Evolutionary conservation across 2,329 filamentous ascomycete species (phyloP).

Genomic region (Incumbomyces lentus): DNA sequence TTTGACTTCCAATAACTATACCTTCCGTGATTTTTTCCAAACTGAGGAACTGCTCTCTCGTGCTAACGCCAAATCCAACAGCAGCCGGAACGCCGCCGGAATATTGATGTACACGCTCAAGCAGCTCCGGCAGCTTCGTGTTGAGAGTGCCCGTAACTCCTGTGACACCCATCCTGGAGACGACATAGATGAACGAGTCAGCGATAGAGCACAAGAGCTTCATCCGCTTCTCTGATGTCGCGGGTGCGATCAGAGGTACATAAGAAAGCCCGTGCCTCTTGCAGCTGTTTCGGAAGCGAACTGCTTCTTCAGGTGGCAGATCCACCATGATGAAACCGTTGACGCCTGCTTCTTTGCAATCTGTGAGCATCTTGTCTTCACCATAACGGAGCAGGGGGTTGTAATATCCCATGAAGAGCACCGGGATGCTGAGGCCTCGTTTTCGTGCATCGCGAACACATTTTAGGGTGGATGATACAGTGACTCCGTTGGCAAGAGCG

Average conservation of each 20-base stretch:
- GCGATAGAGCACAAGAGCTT: conserved; percentile 91
- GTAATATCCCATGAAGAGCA: conserved; percentile 98
- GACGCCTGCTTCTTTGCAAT: conserved; percentile 73
- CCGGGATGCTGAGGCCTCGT: conserved; percentile 66
- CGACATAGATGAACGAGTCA: conserved; percentile 98
- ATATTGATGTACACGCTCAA: conserved; percentile 80
- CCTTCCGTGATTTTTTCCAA: conserved; percentile 79
- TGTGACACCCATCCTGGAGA: conserved; percentile 93
- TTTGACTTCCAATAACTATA: conserved; percentile 93
- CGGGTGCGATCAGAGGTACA: conserved; percentile 89
- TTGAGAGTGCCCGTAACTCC: conserved; percentile 78
- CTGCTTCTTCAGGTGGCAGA: conserved; percentile 86
- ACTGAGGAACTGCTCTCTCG: conserved; percentile 80
- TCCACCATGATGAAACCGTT: conserved; percentile 98
- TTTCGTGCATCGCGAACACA: conserved; percentile 74
- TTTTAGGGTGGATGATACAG: conserved; percentile 63
- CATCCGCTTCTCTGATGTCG: conserved; percentile 88
- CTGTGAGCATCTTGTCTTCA: conserved; percentile 75
- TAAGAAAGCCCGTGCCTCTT: conserved; percentile 75
- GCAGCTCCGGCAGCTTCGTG: conserved; percentile 66
- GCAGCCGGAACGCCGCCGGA: conserved; percentile 84
- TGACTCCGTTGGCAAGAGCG: conserved; percentile 82
- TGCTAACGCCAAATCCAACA: conserved; percentile 93
- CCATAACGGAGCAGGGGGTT: conserved; percentile 92
- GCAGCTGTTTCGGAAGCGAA: conserved; percentile 81